These are phyloP conservation scores for Geranium rotundifolium DNA, from an alignment of 345 rosid species.

Conservation along the genomic window DNA sequence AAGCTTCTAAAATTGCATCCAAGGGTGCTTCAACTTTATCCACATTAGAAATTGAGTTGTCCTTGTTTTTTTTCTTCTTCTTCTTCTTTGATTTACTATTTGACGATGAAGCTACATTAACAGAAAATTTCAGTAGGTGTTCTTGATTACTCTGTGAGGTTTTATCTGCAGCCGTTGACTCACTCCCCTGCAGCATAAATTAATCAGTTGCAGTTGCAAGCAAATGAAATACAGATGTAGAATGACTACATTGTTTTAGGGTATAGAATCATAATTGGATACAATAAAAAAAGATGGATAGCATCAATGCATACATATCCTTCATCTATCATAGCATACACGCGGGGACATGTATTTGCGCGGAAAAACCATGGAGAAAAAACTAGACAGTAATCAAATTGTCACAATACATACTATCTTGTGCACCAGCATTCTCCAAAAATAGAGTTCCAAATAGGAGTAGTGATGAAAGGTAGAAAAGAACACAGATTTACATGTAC, in stretches of 20 bases:
- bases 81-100: conserved; percentile 63
- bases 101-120: conserved; percentile 17
- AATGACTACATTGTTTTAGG: not conserved
- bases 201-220: not conserved
- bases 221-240: not conserved
- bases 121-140: conserved; percentile 9
- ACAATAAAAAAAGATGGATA: not conserved
- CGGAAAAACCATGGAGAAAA: too few species aligned
- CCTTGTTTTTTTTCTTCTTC: conserved; percentile 69
- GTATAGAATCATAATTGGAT: not conserved
- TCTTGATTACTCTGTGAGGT: conserved; percentile 9
- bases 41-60: conserved; percentile 20
- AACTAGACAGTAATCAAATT: too few species aligned
- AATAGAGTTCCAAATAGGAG: too few species aligned
- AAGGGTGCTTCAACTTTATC: conserved; percentile 21
- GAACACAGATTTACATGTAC: too few species aligned
- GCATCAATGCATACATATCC: not conserved
- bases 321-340: not conserved
- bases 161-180: conserved; percentile 23
- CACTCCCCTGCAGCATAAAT: conserved; percentile 28
- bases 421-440: not conserved
- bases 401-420: not conserved
- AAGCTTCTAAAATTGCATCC: conserved; percentile 37
- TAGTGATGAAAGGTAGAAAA: too few species aligned
- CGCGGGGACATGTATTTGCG: not conserved